These are phyloP conservation scores for Stereum hirsutum DNA, from an alignment of 1,284 basidiomycete species.

Conservation along the genomic window DNA sequence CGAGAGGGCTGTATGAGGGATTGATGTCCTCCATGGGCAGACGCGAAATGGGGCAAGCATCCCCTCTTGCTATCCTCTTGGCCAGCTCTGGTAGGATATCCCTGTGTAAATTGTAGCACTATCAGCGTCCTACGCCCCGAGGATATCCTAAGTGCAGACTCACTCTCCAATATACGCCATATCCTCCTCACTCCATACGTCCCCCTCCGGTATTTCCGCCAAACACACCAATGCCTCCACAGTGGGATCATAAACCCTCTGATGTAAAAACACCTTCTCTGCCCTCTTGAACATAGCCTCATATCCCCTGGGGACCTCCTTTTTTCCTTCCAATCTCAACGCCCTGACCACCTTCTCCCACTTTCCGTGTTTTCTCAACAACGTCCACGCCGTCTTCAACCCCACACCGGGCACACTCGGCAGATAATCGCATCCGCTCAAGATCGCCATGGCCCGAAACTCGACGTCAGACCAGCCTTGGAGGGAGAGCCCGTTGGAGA, in stretches of 20 bases:
- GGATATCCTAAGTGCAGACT: constrained; percentile 16
- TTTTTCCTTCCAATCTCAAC: constrained; percentile 79
- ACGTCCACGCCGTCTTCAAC: constrained; percentile 85
- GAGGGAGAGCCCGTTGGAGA: constrained; percentile 65
- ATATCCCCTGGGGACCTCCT: constrained; percentile 74
- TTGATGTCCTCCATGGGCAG: constrained; percentile 75
- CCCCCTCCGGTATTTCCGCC: constrained; percentile 42
- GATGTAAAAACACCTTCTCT: constrained; percentile 91
- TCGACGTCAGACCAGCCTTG: constrained; percentile 84
- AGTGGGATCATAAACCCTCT: constrained; percentile 84
- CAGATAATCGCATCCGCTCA: constrained; percentile 97
- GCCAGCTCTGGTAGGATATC: constrained; percentile 51
- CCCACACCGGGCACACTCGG: constrained; percentile 92
- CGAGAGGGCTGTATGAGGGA: constrained; percentile 52
- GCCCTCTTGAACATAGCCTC: constrained; percentile 66
- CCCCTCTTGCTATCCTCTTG: constrained; percentile 64
- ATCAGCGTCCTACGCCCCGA: constrained; percentile 4
- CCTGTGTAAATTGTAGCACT: constrained; percentile 26
- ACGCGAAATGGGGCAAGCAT: constrained; percentile 70
- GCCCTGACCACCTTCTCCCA: constrained; percentile 82
- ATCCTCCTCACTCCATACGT: constrained; percentile 47
- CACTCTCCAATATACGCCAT: constrained; percentile 76
- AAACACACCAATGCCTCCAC: constrained; percentile 61
- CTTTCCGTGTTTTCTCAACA: constrained; percentile 81
- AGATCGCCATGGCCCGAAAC: constrained; percentile 93